These are phyloP conservation scores for Penicillium sp. DNA, from an alignment of 2,329 filamentous ascomycete genomes.

Conservation along the genomic window DNA sequence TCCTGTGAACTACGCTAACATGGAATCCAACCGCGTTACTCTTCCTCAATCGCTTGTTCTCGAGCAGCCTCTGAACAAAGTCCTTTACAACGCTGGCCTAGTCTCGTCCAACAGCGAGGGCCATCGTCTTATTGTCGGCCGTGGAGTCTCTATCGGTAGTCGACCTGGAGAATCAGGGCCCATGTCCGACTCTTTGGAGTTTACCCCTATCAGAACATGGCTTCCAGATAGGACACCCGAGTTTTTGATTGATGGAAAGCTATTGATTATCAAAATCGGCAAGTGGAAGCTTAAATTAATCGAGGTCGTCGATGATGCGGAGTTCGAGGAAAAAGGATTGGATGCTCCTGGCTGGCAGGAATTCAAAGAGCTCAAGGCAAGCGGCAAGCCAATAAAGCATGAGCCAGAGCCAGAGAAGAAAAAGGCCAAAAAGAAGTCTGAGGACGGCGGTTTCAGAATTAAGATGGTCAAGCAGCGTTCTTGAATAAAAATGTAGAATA, in stretches of 20 bases:
- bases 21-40: conserved; percentile 34
- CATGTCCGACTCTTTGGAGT: conserved; percentile 46
- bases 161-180: conserved; percentile 35
- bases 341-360: conserved; percentile 51
- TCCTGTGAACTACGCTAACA: conserved; percentile 37
- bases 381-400: conserved; percentile 14
- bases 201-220: conserved; percentile 47
- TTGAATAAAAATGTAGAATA: background rate
- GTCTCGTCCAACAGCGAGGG: conserved; percentile 50
- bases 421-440: no score
- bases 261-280: conserved; percentile 54
- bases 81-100: conserved; percentile 51
- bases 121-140: conserved; percentile 46
- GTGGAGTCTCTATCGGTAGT: conserved; percentile 50
- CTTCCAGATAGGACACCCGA: conserved; percentile 40
- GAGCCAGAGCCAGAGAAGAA: no score
- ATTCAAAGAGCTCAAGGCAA: conserved; percentile 13
- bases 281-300: conserved; percentile 60
- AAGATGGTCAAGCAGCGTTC: background rate
- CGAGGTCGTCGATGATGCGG: conserved; percentile 52
- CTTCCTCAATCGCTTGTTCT: conserved; percentile 50
- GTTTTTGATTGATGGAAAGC: conserved; percentile 48
- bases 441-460: background rate
- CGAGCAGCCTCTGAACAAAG: conserved; percentile 44
- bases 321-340: conserved; percentile 46